Percentiles rank a stretch among this genome's conserved stretches.
Evolutionary conservation across 768 basidiomycete genomes (phyloP).

Genomic region (Stropharia rugosoannulata): DNA sequence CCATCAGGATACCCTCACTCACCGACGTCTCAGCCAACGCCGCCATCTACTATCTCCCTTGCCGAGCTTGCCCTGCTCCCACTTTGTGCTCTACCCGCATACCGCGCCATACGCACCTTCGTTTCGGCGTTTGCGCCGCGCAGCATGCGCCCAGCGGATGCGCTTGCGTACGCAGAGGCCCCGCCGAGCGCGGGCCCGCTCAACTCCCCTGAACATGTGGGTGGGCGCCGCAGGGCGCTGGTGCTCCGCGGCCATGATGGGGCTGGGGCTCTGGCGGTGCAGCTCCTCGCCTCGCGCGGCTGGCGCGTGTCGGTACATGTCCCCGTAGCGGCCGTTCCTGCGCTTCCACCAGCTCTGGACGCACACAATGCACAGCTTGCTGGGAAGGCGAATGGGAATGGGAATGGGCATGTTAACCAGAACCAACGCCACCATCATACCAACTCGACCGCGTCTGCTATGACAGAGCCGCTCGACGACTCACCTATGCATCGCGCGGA

Average conservation of each 20-base stretch:
- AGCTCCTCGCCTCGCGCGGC: conserved; percentile 69
- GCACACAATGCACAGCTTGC: conserved; percentile 1
- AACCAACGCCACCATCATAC: too few relatives aligned
- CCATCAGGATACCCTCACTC: neutral
- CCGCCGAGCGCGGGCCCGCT: too few relatives aligned
- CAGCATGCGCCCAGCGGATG: conserved; percentile 2
- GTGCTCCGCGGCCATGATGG: conserved; percentile 77
- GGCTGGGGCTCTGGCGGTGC: conserved; percentile 71
- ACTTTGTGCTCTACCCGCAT: conserved; percentile 75
- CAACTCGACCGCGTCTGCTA: too few relatives aligned
- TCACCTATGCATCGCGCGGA: conserved; percentile 46
- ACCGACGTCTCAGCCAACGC: neutral
- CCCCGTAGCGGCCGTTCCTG: conserved; percentile 29
- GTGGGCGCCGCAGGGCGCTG: conserved; percentile 38
- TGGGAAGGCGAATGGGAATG: too few relatives aligned
- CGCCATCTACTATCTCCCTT: conserved; percentile 35
- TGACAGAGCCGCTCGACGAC: conserved; percentile 10
- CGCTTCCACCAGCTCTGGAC: conserved; percentile 20
- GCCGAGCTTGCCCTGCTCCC: conserved; percentile 83
- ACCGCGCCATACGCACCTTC: conserved; percentile 77
- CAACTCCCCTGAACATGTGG: neutral
- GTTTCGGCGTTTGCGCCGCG: conserved; percentile 40
- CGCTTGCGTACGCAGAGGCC: too few relatives aligned
- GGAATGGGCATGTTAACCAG: too few relatives aligned
- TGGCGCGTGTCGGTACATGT: conserved; percentile 77